These are phyloP conservation scores for Grosmannia penicillata DNA, from an alignment of 2,329 filamentous ascomycete species.

Conservation along the genomic window DNA sequence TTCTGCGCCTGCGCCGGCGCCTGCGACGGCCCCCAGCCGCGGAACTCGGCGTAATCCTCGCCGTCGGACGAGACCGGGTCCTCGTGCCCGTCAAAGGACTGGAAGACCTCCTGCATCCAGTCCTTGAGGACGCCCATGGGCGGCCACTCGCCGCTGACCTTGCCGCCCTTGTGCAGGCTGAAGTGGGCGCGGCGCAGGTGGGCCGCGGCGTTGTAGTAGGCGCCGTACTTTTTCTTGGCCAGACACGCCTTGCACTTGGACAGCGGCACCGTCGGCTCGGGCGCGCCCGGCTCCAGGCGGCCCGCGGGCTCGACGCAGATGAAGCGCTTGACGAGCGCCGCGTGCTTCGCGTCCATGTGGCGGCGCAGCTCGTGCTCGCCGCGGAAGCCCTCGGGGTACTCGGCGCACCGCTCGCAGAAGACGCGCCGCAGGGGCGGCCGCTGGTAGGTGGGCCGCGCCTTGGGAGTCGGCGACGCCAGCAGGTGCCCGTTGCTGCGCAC, in stretches of 20 bases:
- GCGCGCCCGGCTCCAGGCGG: slow-evolving; percentile 17
- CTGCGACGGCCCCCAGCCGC: slow-evolving; percentile 11
- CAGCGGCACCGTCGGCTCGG: slow-evolving; percentile 35
- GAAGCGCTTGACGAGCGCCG: slow-evolving; percentile 36
- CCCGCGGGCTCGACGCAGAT: slow-evolving; percentile 37
- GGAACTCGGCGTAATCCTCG: slow-evolving; percentile 32
- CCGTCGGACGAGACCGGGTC: slow-evolving; percentile 33
- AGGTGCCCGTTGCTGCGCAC: slow-evolving; percentile 22
- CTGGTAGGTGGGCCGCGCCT: slow-evolving; percentile 30
- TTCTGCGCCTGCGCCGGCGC: background rate
- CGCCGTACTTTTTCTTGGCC: slow-evolving; percentile 65
- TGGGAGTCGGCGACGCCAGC: slow-evolving; percentile 27
- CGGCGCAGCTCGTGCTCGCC: slow-evolving; percentile 70
- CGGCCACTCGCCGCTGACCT: slow-evolving; percentile 39
- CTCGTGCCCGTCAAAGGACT: slow-evolving; percentile 30
- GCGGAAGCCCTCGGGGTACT: slow-evolving; percentile 66
- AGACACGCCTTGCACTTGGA: slow-evolving; percentile 71
- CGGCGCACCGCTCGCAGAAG: slow-evolving; percentile 54
- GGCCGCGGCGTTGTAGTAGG: slow-evolving; percentile 88
- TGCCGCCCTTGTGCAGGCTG: slow-evolving; percentile 46
- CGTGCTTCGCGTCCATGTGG: slow-evolving; percentile 54
- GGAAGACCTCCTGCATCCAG: slow-evolving; percentile 46
- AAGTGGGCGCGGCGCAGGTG: slow-evolving; percentile 84
- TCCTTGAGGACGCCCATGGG: slow-evolving; percentile 41
- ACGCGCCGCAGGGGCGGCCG: slow-evolving; percentile 42